A percentile compares a stretch with the other conserved stretches of the same genome.
Evolutionary conservation across 768 basidiomycete genomes (phyloP).

Genomic region (Baorangia bicolor): DNA sequence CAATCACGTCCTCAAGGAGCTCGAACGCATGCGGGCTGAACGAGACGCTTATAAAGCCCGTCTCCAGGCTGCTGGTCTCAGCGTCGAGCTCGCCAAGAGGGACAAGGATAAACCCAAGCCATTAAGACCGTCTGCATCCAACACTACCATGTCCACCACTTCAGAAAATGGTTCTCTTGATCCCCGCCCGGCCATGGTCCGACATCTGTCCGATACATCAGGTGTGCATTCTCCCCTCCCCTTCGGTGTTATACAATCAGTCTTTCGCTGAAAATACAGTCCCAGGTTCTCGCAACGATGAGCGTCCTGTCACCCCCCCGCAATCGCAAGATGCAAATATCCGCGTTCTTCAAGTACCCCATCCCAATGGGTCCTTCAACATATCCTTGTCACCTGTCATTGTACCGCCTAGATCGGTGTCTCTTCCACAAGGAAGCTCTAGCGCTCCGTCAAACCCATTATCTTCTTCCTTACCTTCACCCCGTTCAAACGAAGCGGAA

Average conservation of each 20-base stretch:
- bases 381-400: conserved; percentile 8
- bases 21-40: conserved; percentile 80
- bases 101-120: conserved; percentile 25
- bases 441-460: conserved; percentile 6
- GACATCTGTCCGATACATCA: conserved; percentile 34
- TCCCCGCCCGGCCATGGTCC: conserved; percentile 20
- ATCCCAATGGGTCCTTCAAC: neutral
- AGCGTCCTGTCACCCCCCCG: conserved; percentile 22
- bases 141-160: conserved; percentile 16
- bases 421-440: conserved; percentile 18
- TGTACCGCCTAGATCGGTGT: conserved; percentile 22
- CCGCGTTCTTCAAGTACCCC: conserved; percentile 8
- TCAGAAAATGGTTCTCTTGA: conserved; percentile 24
- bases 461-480: conserved; percentile 13
- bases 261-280: neutral
- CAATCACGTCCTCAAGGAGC: conserved; percentile 76
- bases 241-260: neutral
- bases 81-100: conserved; percentile 41
- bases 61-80: conserved; percentile 30
- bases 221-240: conserved; percentile 24
- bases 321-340: conserved; percentile 14
- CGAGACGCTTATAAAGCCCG: conserved; percentile 59
- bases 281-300: conserved; percentile 16
- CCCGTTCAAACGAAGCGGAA: conserved; percentile 20
- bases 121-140: conserved; percentile 25